Percentiles rank a stretch among this genome's conserved stretches.
Conservation (phyloP, 768 basidiomycete species). For the Amanita rubescens region DNA sequence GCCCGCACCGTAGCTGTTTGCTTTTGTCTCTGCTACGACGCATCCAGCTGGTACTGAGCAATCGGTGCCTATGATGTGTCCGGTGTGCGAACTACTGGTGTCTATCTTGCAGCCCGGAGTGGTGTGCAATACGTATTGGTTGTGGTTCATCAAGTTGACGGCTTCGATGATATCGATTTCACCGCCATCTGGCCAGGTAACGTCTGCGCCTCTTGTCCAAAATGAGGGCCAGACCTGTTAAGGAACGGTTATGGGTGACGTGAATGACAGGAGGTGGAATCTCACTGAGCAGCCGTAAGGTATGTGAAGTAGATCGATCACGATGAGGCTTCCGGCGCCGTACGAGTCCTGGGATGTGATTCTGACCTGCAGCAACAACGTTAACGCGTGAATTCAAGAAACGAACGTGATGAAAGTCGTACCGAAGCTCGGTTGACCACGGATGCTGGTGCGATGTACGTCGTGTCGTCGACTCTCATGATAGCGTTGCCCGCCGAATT, state of each 20-base stretch:
- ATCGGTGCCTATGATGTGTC: slow-evolving; percentile 42
- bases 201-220: slow-evolving; percentile 34
- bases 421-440: slow-evolving; percentile 33
- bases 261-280: background rate
- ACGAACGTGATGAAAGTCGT: background rate
- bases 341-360: slow-evolving; percentile 37
- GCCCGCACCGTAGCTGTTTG: slow-evolving; percentile 55
- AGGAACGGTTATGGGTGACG: background rate
- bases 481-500: slow-evolving; percentile 57
- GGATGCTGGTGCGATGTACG: slow-evolving; percentile 31
- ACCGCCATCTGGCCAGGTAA: slow-evolving; percentile 37
- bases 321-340: slow-evolving; percentile 32
- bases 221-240: slow-evolving; percentile 41
- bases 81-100: slow-evolving; percentile 35
- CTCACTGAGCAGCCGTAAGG: slow-evolving; percentile 51
- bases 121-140: slow-evolving; percentile 76
- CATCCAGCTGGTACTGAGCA: slow-evolving; percentile 62
- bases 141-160: slow-evolving; percentile 67
- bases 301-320: slow-evolving; percentile 36
- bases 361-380: slow-evolving; percentile 20
- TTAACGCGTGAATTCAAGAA: background rate
- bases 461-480: slow-evolving; percentile 67
- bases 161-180: slow-evolving; percentile 72
- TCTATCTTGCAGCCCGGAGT: slow-evolving; percentile 32
- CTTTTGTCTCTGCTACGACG: too few relatives aligned